phyloP scores from a whole-genome alignment of 306 rosid genomes.

The Datisca glomerata region DNA sequence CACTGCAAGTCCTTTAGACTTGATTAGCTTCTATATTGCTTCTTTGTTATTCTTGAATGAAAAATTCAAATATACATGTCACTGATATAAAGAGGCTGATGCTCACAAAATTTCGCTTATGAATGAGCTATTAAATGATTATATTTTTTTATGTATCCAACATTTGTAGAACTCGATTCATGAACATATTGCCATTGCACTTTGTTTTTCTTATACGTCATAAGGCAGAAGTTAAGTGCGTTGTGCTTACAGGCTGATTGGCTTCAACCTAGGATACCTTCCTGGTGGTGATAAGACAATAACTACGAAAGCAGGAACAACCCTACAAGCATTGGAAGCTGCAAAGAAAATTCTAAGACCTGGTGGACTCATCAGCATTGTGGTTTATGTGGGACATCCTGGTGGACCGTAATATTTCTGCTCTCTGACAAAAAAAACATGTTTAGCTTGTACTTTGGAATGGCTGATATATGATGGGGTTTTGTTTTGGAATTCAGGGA shows the following conservation, averaged over 20 bases:
- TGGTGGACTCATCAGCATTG: slow-evolving; percentile 79
- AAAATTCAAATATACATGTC: no score
- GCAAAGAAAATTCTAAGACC: slow-evolving; percentile 42
- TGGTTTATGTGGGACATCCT: slow-evolving; percentile 80
- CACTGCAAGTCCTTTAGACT: no score
- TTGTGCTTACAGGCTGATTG: slow-evolving; percentile 65
- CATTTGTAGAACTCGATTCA: no score
- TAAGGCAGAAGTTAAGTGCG: slow-evolving; percentile 14
- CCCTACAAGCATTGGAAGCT: slow-evolving; percentile 62
- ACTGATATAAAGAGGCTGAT: no score
- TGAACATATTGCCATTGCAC: no score
- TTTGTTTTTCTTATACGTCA: no score
- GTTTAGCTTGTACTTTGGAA: neutral
- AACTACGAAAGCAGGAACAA: slow-evolving; percentile 58
- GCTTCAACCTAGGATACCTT: slow-evolving; percentile 88
- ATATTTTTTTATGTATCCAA: no score
- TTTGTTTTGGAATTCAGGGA: slow-evolving; percentile 30
- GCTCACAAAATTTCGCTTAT: no score
- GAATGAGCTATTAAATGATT: no score
- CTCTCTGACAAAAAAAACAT: neutral
- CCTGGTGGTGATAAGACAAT: slow-evolving; percentile 84
- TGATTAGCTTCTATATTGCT: no score
- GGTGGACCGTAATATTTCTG: slow-evolving; percentile 66
- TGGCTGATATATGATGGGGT: neutral
- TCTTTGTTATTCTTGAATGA: no score